A percentile compares a stretch with the other conserved stretches of the same genome.
phyloP scores from a whole-genome alignment of 208 protist genomes.

The Ichthyophonus hoferi region DNA sequence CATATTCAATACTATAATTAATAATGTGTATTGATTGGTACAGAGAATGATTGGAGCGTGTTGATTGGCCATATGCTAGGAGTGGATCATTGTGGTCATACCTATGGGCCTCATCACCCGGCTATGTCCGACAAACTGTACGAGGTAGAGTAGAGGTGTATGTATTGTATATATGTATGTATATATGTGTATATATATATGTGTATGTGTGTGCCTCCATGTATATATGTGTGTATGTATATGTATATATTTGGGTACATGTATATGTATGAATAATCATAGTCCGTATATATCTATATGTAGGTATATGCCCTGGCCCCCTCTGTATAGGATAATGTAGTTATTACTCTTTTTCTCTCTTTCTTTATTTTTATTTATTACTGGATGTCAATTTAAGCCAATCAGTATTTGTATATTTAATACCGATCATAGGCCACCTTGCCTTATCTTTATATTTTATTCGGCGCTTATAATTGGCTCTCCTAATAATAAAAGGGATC shows the following conservation, averaged over 20 bases:
- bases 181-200: background rate
- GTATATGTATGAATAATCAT: background rate
- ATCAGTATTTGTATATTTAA: too few species aligned
- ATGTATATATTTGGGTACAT: background rate
- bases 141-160: conserved; percentile 11
- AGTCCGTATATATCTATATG: too few species aligned
- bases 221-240: background rate
- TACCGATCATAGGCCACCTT: too few species aligned
- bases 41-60: conserved; percentile 34
- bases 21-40: background rate
- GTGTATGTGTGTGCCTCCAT: background rate
- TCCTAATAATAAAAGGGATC: too few species aligned
- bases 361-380: too few species aligned
- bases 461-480: too few species aligned
- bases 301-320: too few species aligned
- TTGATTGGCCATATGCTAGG: conserved; percentile 41
- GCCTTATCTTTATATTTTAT: too few species aligned
- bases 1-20: too few species aligned
- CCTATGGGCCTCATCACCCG: conserved; percentile 27
- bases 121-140: conserved; percentile 33
- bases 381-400: too few species aligned
- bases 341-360: too few species aligned
- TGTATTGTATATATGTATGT: background rate
- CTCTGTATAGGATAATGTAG: too few species aligned
- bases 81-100: conserved; percentile 48